A percentile compares a stretch with the other conserved stretches of the same genome.
Conservation (phyloP, 1,139 yeast species). For the Blastobotrys indianensis region DNA sequence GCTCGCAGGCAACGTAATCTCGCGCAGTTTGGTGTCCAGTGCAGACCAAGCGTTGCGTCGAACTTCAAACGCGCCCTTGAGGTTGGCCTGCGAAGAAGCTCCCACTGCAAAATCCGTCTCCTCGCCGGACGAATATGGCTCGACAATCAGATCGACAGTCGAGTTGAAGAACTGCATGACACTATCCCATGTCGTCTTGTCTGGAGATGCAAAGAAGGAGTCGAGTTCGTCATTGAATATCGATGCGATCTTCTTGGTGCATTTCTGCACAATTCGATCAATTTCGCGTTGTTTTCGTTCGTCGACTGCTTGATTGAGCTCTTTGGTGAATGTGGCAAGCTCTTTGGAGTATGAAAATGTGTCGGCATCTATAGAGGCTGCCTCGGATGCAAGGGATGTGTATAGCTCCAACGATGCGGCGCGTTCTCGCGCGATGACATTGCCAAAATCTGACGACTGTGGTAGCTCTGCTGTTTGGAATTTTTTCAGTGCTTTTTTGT, state of each 20-base stretch:
- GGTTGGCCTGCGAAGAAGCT: slow-evolving; percentile 41
- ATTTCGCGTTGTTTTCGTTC: slow-evolving; percentile 32
- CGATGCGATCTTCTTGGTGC: slow-evolving; percentile 24
- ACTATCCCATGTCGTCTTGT: slow-evolving; percentile 53
- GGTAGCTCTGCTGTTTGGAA: slow-evolving; percentile 23
- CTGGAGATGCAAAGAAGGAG: slow-evolving; percentile 36
- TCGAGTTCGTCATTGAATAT: slow-evolving; percentile 30
- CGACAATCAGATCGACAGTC: slow-evolving; percentile 34
- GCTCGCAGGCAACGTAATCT: slow-evolving; percentile 37
- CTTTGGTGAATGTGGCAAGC: slow-evolving; percentile 21
- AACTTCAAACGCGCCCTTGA: slow-evolving; percentile 40
- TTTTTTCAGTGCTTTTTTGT: slow-evolving; percentile 27
- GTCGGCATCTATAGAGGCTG: slow-evolving; percentile 25
- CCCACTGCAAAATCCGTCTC: slow-evolving; percentile 62
- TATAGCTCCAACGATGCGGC: slow-evolving; percentile 18
- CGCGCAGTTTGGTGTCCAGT: slow-evolving; percentile 54
- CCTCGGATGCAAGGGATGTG: slow-evolving; percentile 20
- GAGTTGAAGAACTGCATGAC: slow-evolving; percentile 45
- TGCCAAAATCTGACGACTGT: slow-evolving; percentile 4
- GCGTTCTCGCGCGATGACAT: slow-evolving; percentile 12
- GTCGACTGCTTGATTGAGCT: slow-evolving; percentile 29
- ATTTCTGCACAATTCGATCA: slow-evolving; percentile 29
- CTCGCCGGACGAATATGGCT: slow-evolving; percentile 23
- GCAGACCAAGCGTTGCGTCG: slow-evolving; percentile 58
- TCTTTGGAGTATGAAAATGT: slow-evolving; percentile 23